phyloP scores from a whole-genome alignment of 2,329 filamentous ascomycete genomes.

The Ilyonectria sp. region DNA sequence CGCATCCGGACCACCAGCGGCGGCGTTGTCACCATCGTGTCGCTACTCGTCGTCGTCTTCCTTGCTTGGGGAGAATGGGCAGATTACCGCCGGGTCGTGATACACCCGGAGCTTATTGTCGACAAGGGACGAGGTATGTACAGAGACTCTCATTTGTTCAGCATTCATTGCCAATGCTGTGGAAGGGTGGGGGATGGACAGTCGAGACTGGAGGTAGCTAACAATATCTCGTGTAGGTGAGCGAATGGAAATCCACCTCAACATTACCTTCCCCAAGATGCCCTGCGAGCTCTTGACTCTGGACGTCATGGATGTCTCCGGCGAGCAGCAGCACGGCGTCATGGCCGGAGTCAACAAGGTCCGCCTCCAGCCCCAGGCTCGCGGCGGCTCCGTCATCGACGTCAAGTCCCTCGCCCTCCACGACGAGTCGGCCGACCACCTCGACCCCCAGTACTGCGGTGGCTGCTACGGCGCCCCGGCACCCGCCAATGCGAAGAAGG shows the following conservation, averaged over 20 bases:
- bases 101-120: slow-evolving; percentile 93
- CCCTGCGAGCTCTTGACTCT: slow-evolving; percentile 96
- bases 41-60: slow-evolving; percentile 88
- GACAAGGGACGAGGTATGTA: slow-evolving; percentile 91
- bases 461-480: slow-evolving; percentile 89
- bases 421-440: slow-evolving; percentile 80
- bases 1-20: slow-evolving; percentile 95
- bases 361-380: slow-evolving; percentile 78
- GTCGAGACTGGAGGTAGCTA: slow-evolving; percentile 35
- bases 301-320: slow-evolving; percentile 99
- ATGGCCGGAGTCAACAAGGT: slow-evolving; percentile 95
- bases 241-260: slow-evolving; percentile 99
- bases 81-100: slow-evolving; percentile 88
- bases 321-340: slow-evolving; percentile 95
- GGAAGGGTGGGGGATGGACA: no score
- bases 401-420: slow-evolving; percentile 75
- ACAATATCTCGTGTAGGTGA: slow-evolving; percentile 72
- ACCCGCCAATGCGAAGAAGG: slow-evolving; percentile 79
- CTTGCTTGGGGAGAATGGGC: slow-evolving; percentile 96
- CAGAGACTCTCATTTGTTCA: neutral
- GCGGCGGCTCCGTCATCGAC: slow-evolving; percentile 85
- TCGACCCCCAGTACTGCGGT: slow-evolving; percentile 94
- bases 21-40: slow-evolving; percentile 93
- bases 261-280: slow-evolving; percentile 93
- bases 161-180: neutral